Evolutionary conservation across 2,329 filamentous ascomycete genomes (phyloP), one percentile per base, ranked within the genome.

Genomic region (Pochonia chlamydosporia): DNA sequence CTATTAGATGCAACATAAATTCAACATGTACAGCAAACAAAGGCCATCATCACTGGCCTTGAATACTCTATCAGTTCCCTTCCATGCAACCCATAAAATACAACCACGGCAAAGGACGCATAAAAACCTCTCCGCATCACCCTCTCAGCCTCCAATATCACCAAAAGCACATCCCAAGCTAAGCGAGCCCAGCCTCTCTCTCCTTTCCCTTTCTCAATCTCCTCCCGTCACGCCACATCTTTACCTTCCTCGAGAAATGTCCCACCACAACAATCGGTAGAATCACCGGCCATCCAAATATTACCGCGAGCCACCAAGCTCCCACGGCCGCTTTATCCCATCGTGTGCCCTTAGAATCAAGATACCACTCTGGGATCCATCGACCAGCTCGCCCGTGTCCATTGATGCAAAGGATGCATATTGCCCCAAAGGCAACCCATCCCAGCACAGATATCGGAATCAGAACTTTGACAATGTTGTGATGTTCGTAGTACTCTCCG

Each of bases 241-340:
- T 65, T 6, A 70, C 69, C 2, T 69, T 90, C 42, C 78, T 84
- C 64, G 69, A 80, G 44, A 87, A 88, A 67, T 92, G 93, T 70
- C 78, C 95, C 24, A 74, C 83, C 58, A 85, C 82, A 54, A 78
- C 83, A 57, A 91, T 87, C 1, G 72, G 70, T 43, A 80, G 72
- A 55, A 89, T 92, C 56, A 72, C 73, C 4, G 82, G 82, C 49
- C 63, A 66, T n/a, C 59, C 48, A 31, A 64, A 33, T 20, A 66
- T 20, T 2, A 64, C 54, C 2, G 47, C 54, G 1, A 48, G 13
- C 63, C 62, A 66, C 63, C 62, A 66, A 1, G 35, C 43, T 9
- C 43, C 51, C 36, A 66, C 54, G 6, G 48, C 16, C 4, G 52
- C 42, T 36, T 52, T 55, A n/a, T 63, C 55, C 43, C 46, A 46